Conservation (phyloP, 2,329 filamentous ascomycete species). For the Fusarium denticulatum region DNA sequence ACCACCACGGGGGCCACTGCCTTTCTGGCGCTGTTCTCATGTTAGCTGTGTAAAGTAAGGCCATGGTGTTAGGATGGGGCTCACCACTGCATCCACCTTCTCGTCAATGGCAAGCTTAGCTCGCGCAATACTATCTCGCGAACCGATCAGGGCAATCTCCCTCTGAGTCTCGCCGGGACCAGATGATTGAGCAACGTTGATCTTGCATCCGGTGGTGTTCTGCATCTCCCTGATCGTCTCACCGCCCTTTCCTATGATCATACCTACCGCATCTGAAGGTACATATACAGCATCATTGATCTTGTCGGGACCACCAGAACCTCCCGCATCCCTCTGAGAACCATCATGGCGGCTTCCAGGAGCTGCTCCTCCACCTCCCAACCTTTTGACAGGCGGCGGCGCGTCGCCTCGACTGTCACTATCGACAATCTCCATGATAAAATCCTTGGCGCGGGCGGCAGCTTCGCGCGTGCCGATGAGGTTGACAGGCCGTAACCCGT, state of each 20-base stretch:
- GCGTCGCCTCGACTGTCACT: slow-evolving; percentile 78
- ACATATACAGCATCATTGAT: slow-evolving; percentile 85
- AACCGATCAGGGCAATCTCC: slow-evolving; percentile 87
- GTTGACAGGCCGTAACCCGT: slow-evolving; percentile 89
- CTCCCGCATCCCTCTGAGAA: slow-evolving; percentile 50
- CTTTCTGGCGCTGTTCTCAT: slow-evolving; percentile 61
- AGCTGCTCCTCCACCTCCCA: slow-evolving; percentile 33
- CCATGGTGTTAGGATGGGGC: slow-evolving; percentile 40
- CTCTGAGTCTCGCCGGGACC: slow-evolving; percentile 82
- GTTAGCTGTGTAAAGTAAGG: slow-evolving; percentile 41
- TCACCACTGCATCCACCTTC: slow-evolving; percentile 89
- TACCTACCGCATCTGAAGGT: slow-evolving; percentile 90
- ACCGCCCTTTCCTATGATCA: slow-evolving; percentile 95
- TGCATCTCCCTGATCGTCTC: slow-evolving; percentile 97
- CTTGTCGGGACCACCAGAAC: slow-evolving; percentile 67
- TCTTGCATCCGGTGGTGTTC: slow-evolving; percentile 87
- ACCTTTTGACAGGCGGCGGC: slow-evolving; percentile 45
- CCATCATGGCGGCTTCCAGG: slow-evolving; percentile 45
- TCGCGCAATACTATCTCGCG: slow-evolving; percentile 77
- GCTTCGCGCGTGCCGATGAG: slow-evolving; percentile 82
- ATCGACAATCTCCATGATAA: slow-evolving; percentile 94
- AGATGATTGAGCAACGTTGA: slow-evolving; percentile 87
- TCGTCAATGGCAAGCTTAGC: slow-evolving; percentile 90
- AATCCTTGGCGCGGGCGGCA: slow-evolving; percentile 80
- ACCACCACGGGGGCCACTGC: slow-evolving; percentile 54